A percentile compares a stretch with the other conserved stretches of the same genome.
phyloP scores from a whole-genome alignment of 2,329 filamentous ascomycete species.

The Fusarium pseudonygamai region DNA sequence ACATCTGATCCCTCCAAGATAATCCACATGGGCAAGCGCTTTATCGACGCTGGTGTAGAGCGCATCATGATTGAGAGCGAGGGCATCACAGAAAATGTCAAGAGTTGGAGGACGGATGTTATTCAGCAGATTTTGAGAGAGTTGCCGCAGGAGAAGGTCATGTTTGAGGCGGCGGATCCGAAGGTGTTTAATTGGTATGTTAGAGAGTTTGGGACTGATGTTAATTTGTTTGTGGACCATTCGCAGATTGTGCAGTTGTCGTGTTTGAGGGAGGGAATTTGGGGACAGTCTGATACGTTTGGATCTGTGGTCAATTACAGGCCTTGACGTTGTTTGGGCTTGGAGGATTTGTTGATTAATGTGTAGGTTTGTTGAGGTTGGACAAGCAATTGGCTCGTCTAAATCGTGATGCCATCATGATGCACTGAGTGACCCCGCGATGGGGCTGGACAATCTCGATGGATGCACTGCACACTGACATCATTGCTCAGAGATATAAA shows the following conservation, averaged over 20 bases:
- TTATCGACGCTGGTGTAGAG: slow-evolving; percentile 62
- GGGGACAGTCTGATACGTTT: slow-evolving; percentile 65
- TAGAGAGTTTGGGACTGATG: slow-evolving; percentile 64
- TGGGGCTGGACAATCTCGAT: background rate
- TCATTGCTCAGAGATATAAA: slow-evolving; percentile 10
- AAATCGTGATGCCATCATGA: slow-evolving; percentile 26
- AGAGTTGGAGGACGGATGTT: slow-evolving; percentile 63
- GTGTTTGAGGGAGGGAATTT: slow-evolving; percentile 61
- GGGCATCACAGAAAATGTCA: slow-evolving; percentile 66
- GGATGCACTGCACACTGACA: slow-evolving; percentile 20
- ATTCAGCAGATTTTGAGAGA: slow-evolving; percentile 62
- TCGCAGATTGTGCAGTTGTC: slow-evolving; percentile 66
- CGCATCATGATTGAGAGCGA: slow-evolving; percentile 68
- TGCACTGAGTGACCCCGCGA: slow-evolving; percentile 7
- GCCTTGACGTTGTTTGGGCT: background rate
- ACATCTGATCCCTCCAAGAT: background rate
- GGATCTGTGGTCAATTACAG: slow-evolving; percentile 41
- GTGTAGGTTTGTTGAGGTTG: background rate
- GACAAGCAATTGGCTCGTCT: background rate
- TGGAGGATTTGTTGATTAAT: background rate
- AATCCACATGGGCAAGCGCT: slow-evolving; percentile 58
- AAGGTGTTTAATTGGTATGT: slow-evolving; percentile 66
- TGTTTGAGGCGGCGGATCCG: slow-evolving; percentile 67
- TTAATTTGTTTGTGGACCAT: slow-evolving; percentile 67
- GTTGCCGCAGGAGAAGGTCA: slow-evolving; percentile 60